Evolutionary conservation across 345 rosid genomes (phyloP).

Genomic region (Eucalyptus sp.): DNA sequence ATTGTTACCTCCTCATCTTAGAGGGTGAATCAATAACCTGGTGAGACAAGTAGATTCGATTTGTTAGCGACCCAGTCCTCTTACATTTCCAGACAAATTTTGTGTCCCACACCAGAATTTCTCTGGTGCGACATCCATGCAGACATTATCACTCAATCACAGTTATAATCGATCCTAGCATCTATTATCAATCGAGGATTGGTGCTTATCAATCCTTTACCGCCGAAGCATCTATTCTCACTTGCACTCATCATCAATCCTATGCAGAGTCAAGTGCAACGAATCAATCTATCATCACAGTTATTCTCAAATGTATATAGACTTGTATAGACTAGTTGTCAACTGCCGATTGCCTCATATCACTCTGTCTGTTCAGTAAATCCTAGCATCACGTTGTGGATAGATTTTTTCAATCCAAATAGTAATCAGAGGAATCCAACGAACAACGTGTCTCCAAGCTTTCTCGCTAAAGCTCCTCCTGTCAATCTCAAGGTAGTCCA

Average conservation of each 20-base stretch:
- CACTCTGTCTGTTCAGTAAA: accelerated
- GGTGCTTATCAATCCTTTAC: background rate
- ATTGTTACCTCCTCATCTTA: background rate
- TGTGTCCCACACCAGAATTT: background rate
- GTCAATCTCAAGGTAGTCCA: background rate
- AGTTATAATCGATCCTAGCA: accelerated
- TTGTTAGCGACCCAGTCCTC: background rate
- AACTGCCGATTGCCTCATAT: background rate
- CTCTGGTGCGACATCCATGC: background rate
- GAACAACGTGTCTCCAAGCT: background rate
- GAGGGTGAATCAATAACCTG: background rate
- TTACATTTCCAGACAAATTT: background rate
- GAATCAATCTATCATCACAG: background rate
- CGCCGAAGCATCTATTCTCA: background rate
- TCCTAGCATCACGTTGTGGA: background rate
- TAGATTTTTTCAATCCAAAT: background rate
- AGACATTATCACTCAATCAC: no score
- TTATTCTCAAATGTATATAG: background rate
- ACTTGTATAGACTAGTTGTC: background rate
- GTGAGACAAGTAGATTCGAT: background rate
- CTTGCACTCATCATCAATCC: background rate
- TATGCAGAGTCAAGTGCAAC: accelerated
- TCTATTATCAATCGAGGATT: background rate
- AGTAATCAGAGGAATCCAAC: no score
- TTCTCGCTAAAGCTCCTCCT: background rate